Evolutionary conservation across 176 grass and related monocot species (phyloP), one percentile per base, ranked within the genome.

Genomic region (Phoenix roebelenii): DNA sequence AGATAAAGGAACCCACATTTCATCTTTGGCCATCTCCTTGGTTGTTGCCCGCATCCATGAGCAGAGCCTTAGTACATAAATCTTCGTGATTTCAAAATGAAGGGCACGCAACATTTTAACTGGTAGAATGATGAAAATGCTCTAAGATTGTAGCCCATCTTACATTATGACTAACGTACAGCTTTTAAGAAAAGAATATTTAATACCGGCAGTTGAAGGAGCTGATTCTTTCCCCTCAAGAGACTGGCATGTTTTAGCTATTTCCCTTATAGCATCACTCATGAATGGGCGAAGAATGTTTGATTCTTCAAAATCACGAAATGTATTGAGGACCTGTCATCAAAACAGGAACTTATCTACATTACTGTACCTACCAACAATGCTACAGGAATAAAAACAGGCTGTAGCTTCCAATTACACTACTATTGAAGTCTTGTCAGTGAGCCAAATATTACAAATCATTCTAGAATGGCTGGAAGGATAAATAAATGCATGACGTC

Each of bases 221-320:
- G 93, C 79, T 9, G 88, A 98, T 68, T 98, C 93, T 55, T 98
- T 98, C 52, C 79, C 88, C 78, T 98, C 93, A 57, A 98, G 79
- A 51, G 81, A 74, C 55, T 85, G 81, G 69, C 93, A 92, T 30
- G 87, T 73, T 65, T 98, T 92, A 68, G 81, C 72, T 78, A 98
- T 85, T 74, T 89, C 93, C 72, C 83, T 98, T 73, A 92, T 85
- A 25, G 79, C 74, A 65, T 89, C 84, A 61, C 79, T 81, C 93
- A 92, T 98, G 61, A 74, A 89, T 54, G 82, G 74, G 69, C 25
- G 6, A 39, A 92, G 81, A 89, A 98, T 92, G 68, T 92, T 92
- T 58, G 74, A 85, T 83, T 88, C 93, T 70, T 88, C 88, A 65
- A 98, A 98, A 81, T 92, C 93, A 85, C 84, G 79, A 71, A 98